Conservation (phyloP, 1,139 yeast species). For the Geotrichum aggregatum region DNA sequence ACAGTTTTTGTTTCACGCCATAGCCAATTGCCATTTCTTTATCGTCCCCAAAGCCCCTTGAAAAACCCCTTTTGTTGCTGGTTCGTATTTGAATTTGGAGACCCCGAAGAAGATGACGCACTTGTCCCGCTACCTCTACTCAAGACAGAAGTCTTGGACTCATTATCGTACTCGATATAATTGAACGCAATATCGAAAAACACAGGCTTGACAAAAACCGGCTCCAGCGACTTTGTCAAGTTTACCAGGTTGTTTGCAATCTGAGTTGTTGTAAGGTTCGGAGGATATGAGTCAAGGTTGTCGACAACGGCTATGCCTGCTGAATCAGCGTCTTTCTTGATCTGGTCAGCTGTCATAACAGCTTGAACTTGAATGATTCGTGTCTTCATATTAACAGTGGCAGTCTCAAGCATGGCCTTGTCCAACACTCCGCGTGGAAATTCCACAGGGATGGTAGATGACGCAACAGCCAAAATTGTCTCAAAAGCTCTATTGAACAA, state of each 20-base stretch:
- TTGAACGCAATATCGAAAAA: conserved; percentile 86
- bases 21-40: no score
- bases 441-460: conserved; percentile 26
- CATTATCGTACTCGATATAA: conserved; percentile 53
- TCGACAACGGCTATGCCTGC: conserved; percentile 44
- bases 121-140: not conserved
- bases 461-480: conserved; percentile 22
- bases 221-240: conserved; percentile 45
- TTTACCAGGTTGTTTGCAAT: conserved; percentile 48
- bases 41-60: conserved; percentile 20
- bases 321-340: not conserved
- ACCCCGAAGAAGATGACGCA: not conserved
- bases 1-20: no score
- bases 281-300: conserved; percentile 44
- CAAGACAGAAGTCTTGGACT: not conserved
- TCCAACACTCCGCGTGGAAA: conserved; percentile 37
- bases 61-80: conserved; percentile 15
- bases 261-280: conserved; percentile 32
- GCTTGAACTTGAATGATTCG: conserved; percentile 15
- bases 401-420: not conserved
- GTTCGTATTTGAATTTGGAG: not conserved
- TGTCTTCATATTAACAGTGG: not conserved
- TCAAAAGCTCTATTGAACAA: conserved; percentile 43
- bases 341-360: conserved; percentile 14
- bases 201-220: conserved; percentile 78